Conservation (phyloP, 2,329 filamentous ascomycete genomes). For the Tolypocladium album region DNA sequence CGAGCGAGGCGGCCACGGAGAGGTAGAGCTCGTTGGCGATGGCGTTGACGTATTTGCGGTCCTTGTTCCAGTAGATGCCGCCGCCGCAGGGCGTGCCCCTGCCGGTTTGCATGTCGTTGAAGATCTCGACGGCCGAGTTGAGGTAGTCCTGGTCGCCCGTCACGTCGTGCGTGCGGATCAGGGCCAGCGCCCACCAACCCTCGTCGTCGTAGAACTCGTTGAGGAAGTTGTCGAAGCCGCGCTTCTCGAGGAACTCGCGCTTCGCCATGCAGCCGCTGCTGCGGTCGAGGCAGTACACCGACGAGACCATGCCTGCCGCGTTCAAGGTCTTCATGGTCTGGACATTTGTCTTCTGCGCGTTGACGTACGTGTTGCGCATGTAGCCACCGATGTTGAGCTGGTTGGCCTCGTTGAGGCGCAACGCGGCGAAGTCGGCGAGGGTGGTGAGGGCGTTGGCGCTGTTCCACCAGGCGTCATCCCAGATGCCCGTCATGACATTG, state of each 20-base stretch:
- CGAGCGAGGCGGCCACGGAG: conserved; percentile 39
- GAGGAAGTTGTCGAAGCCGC: conserved; percentile 29
- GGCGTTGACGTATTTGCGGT: conserved; percentile 38
- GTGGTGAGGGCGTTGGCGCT: conserved; percentile 55
- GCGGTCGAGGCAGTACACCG: conserved; percentile 23
- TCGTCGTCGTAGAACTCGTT: conserved; percentile 50
- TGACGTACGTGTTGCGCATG: conserved; percentile 32
- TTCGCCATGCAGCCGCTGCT: conserved; percentile 18
- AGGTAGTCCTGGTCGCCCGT: conserved; percentile 42
- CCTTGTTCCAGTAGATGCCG: conserved; percentile 47
- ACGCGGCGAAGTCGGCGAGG: conserved; percentile 41
- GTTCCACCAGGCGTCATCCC: conserved; percentile 64
- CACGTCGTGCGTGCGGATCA: conserved; percentile 46
- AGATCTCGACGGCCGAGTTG: conserved; percentile 39
- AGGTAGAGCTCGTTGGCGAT: conserved; percentile 50
- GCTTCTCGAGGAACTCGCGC: conserved; percentile 20
- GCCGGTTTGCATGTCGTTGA: conserved; percentile 43
- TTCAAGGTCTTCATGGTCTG: conserved; percentile 26
- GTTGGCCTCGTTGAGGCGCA: conserved; percentile 22
- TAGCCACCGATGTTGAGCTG: conserved; percentile 26
- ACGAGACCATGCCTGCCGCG: conserved; percentile 23
- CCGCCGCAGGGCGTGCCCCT: conserved; percentile 37
- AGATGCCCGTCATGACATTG: conserved; percentile 47
- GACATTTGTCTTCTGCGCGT: conserved; percentile 30
- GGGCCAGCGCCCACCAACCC: conserved; percentile 53